phyloP scores from a whole-genome alignment of 345 rosid species.

The Schrenkiella parvula region DNA sequence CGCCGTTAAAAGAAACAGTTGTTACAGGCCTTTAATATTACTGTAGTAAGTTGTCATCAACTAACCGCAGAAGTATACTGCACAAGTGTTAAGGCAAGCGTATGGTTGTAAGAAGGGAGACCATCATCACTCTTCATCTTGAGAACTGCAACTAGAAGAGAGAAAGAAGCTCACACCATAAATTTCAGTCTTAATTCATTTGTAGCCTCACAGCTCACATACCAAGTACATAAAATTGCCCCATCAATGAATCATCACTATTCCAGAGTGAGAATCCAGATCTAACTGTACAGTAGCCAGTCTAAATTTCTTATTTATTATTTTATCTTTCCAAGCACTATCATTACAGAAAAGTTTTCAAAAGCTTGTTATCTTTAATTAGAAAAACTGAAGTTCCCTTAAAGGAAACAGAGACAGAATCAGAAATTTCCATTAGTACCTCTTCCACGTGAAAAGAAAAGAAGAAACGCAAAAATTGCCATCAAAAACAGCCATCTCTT shows the following conservation, averaged over 20 bases:
- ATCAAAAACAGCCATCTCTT: conserved; percentile 35
- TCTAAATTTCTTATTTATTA: too few relatives aligned
- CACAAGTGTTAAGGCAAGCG: conserved; percentile 76
- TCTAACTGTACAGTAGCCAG: not conserved
- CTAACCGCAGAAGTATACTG: conserved; percentile 93
- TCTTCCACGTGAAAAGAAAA: conserved; percentile 40
- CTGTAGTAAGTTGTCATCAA: not conserved
- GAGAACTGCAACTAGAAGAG: conserved; percentile 42
- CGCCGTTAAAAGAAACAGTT: not conserved
- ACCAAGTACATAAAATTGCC: not conserved
- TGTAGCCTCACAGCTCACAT: not conserved
- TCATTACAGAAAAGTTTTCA: not conserved
- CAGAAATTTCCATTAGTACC: conserved; percentile 32
- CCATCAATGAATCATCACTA: not conserved
- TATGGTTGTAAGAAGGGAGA: conserved; percentile 60
- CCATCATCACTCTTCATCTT: conserved; percentile 33
- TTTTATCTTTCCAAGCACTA: not conserved
- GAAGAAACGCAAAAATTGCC: conserved; percentile 31
- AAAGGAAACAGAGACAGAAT: not conserved
- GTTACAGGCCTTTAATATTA: not conserved
- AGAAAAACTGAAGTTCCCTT: not conserved
- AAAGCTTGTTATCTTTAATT: not conserved
- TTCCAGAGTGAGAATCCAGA: not conserved
- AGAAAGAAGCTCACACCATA: not conserved
- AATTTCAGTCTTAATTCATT: not conserved